Evolutionary conservation across 768 basidiomycete genomes (phyloP).

Genomic region (Tulasnella sp.): DNA sequence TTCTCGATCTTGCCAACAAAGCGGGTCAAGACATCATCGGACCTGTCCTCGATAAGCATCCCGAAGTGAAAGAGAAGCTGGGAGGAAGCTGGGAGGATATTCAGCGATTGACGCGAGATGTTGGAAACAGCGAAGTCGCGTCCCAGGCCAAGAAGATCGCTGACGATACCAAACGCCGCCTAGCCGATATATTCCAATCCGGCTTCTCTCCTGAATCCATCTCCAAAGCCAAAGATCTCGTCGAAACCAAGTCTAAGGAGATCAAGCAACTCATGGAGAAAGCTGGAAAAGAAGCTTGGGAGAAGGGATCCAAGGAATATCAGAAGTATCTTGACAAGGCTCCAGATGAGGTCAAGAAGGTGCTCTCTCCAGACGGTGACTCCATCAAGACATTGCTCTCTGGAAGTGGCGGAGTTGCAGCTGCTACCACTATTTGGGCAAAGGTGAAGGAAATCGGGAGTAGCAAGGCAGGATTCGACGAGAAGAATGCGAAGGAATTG

Average conservation of each 20-base stretch:
- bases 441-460: constrained; percentile 22
- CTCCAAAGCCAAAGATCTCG: constrained; percentile 20
- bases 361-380: constrained; percentile 22
- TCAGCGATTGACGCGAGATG: constrained; percentile 20
- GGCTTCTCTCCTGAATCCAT: constrained; percentile 23
- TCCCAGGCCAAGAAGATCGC: constrained; percentile 26
- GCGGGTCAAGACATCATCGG: constrained; percentile 23
- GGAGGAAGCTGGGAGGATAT: constrained; percentile 25
- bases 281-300: constrained; percentile 23
- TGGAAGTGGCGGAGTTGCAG: constrained; percentile 3
- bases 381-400: constrained; percentile 20
- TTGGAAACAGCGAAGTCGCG: constrained; percentile 17
- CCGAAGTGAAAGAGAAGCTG: constrained; percentile 24
- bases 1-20: constrained; percentile 24
- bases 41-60: constrained; percentile 23
- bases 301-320: constrained; percentile 21
- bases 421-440: constrained; percentile 21
- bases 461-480: constrained; percentile 19
- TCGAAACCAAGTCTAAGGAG: constrained; percentile 23
- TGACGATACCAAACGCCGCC: constrained; percentile 20
- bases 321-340: constrained; percentile 24
- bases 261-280: constrained; percentile 21
- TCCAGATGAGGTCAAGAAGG: constrained; percentile 22
- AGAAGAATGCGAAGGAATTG: constrained; percentile 24
- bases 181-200: constrained; percentile 22